These are phyloP conservation scores for Filosporella fistucella DNA, from an alignment of 495 filamentous ascomycete species.

Conservation along the genomic window DNA sequence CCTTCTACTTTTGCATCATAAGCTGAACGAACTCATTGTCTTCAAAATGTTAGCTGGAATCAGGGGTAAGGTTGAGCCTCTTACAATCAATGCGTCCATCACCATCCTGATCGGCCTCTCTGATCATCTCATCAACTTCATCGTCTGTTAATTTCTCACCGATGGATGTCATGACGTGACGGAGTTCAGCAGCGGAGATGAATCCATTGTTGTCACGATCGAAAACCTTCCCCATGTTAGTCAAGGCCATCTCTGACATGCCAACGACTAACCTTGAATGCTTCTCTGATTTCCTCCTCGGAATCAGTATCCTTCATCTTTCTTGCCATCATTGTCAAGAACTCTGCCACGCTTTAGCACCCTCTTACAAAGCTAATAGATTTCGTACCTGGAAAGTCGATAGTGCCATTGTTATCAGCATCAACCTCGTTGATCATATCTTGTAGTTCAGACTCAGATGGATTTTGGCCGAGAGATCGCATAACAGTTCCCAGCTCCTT, in stretches of 20 bases:
- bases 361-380: neutral
- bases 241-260: neutral
- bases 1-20: constrained; percentile 98
- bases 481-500: constrained; percentile 99
- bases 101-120: constrained; percentile 98
- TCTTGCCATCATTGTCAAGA: constrained; percentile 99
- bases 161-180: constrained; percentile 99
- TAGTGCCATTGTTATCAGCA: constrained; percentile 99
- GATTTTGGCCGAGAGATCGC: constrained; percentile 99
- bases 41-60: constrained; percentile 30
- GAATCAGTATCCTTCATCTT: constrained; percentile 99
- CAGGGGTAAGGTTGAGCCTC: constrained; percentile 12
- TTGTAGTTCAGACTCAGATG: constrained; percentile 96
- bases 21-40: constrained; percentile 99
- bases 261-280: constrained; percentile 38
- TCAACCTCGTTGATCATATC: constrained; percentile 99
- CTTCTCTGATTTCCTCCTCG: constrained; percentile 97
- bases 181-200: constrained; percentile 95
- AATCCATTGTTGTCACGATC: constrained; percentile 99
- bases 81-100: constrained; percentile 93
- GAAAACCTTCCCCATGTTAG: constrained; percentile 65
- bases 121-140: constrained; percentile 99
- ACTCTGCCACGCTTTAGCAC: constrained; percentile 55
- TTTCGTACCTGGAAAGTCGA: constrained; percentile 89
- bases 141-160: constrained; percentile 99